A percentile compares a stretch with the other conserved stretches of the same genome.
These are phyloP conservation scores for Rachicladosporium sp. DNA, from an alignment of 2,329 filamentous ascomycete species.

Conservation along the genomic window DNA sequence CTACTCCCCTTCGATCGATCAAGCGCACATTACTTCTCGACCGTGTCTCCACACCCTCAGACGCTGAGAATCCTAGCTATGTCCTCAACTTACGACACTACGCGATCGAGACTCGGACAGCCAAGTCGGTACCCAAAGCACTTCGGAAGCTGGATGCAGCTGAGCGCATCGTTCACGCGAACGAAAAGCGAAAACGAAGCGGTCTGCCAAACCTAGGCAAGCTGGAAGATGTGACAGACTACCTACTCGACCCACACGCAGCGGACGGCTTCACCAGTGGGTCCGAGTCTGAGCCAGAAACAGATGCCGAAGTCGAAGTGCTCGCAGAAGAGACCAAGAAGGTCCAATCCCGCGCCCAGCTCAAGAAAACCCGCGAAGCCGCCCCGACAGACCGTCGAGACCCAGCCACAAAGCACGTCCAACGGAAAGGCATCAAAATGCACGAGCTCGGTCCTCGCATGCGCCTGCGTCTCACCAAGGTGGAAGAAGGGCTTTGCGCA, in stretches of 20 bases:
- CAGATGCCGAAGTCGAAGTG: conserved; percentile 90
- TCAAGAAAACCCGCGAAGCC: conserved; percentile 21
- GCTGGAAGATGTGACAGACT: conserved; percentile 87
- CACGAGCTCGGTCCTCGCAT: conserved; percentile 86
- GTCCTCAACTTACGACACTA: conserved; percentile 85
- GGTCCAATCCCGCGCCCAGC: conserved; percentile 44
- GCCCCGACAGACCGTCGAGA: conserved; percentile 11
- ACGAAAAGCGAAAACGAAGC: conserved; percentile 27
- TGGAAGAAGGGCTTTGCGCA: conserved; percentile 82
- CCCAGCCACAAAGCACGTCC: conserved; percentile 42
- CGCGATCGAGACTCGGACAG: conserved; percentile 80
- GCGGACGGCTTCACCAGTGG: conserved; percentile 79
- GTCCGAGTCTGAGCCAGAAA: conserved; percentile 84
- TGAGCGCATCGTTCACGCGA: conserved; percentile 56
- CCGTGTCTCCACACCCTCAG: conserved; percentile 45
- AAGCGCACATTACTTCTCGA: conserved; percentile 82
- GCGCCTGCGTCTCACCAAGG: conserved; percentile 80
- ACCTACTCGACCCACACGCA: conserved; percentile 68
- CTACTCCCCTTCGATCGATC: conserved; percentile 82
- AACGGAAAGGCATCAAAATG: conserved; percentile 80
- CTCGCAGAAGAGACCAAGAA: conserved; percentile 47
- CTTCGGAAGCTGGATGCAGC: conserved; percentile 75
- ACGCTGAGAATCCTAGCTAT: conserved; percentile 37
- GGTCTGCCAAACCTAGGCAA: conserved; percentile 79
- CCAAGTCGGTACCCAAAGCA: conserved; percentile 65